phyloP scores from a whole-genome alignment of 345 rosid species.

The Eucalyptus grandis region DNA sequence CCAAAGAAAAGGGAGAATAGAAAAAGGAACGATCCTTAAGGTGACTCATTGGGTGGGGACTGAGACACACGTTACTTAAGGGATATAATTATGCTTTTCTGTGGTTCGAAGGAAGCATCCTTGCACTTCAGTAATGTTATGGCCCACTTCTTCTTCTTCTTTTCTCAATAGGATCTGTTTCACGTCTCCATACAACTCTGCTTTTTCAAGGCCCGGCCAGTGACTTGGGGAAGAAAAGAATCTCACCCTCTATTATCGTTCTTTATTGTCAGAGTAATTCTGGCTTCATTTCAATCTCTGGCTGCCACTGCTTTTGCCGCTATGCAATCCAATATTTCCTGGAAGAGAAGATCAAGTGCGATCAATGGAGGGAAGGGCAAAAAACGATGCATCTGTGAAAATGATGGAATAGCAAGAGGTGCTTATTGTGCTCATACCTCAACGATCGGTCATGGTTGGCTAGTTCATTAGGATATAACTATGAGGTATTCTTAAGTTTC shows the following conservation, averaged over 20 bases:
- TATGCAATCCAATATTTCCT: not conserved
- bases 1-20: not conserved
- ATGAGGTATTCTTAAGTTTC: not conserved
- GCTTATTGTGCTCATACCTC: not conserved
- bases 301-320: not conserved
- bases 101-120: slow-evolving; percentile 5
- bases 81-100: not conserved
- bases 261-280: not conserved
- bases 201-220: not conserved
- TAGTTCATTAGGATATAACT: not conserved
- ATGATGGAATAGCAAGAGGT: not conserved
- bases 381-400: not conserved
- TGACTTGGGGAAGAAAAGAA: not conserved
- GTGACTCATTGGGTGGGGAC: not conserved
- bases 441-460: not conserved
- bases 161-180: not conserved
- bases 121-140: not conserved
- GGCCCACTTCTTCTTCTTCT: not conserved
- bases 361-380: not conserved
- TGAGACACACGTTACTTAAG: not conserved
- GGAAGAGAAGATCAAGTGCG: not conserved
- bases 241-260: not conserved
- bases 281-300: not conserved
- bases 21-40: not conserved
- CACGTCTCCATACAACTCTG: not conserved